phyloP scores from a whole-genome alignment of 805 yeast species.

The Komagataella phaffii region DNA sequence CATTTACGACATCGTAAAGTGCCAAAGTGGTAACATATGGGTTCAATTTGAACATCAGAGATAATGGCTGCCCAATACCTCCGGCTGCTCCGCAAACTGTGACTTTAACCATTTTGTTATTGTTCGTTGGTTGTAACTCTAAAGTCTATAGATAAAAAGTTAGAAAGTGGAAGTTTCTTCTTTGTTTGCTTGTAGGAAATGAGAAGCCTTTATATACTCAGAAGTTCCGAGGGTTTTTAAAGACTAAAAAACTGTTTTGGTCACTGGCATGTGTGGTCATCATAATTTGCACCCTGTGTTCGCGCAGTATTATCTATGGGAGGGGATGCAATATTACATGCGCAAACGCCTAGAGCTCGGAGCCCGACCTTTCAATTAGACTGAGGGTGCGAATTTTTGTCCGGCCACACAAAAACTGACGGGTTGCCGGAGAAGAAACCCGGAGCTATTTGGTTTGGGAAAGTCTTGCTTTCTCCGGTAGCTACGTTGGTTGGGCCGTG shows the following conservation, averaged over 20 bases:
- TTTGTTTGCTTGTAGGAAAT: background rate
- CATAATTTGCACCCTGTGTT: background rate
- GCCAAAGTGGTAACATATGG: conserved; percentile 29
- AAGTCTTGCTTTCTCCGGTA: background rate
- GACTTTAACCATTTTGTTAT: conserved; percentile 29
- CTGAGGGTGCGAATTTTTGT: background rate
- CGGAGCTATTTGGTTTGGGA: background rate
- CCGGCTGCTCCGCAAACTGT: conserved; percentile 89
- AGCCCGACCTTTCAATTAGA: background rate
- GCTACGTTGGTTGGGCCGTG: background rate
- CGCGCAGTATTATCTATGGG: background rate
- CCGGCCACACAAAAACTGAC: background rate
- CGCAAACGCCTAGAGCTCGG: background rate
- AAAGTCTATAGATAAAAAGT: background rate
- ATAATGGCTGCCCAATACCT: conserved; percentile 47
- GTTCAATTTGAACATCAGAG: conserved; percentile 35
- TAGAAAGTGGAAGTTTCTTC: background rate
- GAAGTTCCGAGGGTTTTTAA: background rate
- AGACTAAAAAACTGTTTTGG: background rate
- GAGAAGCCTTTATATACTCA: background rate
- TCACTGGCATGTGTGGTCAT: background rate
- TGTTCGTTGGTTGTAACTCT: background rate
- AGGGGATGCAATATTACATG: background rate
- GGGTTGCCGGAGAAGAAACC: background rate
- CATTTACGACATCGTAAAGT: conserved; percentile 40